phyloP scores from a whole-genome alignment of 2,329 filamentous ascomycete genomes.

The Nigrospora oryzae region DNA sequence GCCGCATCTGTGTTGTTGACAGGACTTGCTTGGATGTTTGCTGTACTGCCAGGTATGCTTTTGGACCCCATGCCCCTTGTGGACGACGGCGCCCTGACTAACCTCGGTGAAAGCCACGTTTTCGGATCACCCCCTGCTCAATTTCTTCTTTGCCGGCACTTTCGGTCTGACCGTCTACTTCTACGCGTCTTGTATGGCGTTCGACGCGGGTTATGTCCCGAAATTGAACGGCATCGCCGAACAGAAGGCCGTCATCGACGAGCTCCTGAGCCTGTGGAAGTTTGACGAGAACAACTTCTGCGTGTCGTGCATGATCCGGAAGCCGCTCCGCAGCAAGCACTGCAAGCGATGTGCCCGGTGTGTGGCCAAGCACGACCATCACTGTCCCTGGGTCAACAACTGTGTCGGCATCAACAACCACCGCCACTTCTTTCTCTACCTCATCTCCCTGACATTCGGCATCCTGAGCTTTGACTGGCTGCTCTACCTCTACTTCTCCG shows the following conservation, averaged over 20 bases:
- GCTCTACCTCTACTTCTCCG: constrained; percentile 62
- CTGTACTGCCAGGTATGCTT: constrained; percentile 60
- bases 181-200: constrained; percentile 76
- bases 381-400: constrained; percentile 97
- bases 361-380: constrained; percentile 93
- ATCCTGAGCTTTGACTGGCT: constrained; percentile 66
- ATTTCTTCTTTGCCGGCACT: constrained; percentile 62
- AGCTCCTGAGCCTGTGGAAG: constrained; percentile 75
- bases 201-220: constrained; percentile 88
- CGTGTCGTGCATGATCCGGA: constrained; percentile 87
- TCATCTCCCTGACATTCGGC: constrained; percentile 68
- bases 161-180: constrained; percentile 71
- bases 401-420: constrained; percentile 95
- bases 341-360: constrained; percentile 87
- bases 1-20: constrained; percentile 77
- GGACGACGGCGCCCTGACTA: too few species aligned
- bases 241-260: constrained; percentile 82
- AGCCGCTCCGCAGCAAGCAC: constrained; percentile 89
- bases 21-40: constrained; percentile 65
- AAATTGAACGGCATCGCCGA: constrained; percentile 84
- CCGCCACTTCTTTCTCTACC: constrained; percentile 88
- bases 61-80: neutral
- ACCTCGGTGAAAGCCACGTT: constrained; percentile 44
- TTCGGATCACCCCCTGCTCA: constrained; percentile 60
- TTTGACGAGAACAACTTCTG: constrained; percentile 96